Conservation (phyloP, 352 stramenopile genomes). For the Hyaloperonospora arabidopsidis region DNA sequence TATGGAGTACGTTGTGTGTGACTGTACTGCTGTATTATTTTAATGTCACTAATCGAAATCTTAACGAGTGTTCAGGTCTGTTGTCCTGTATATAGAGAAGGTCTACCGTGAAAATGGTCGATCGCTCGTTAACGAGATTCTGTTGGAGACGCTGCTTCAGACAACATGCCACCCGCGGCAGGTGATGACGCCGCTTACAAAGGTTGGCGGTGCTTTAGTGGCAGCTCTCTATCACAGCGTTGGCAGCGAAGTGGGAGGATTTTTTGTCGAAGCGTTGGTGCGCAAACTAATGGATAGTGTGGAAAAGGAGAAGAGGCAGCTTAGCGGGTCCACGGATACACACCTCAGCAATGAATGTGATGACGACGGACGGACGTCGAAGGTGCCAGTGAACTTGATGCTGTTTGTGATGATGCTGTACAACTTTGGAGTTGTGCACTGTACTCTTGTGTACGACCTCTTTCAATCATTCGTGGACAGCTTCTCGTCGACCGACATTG, state of each 20-base stretch:
- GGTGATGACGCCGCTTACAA: slow-evolving; percentile 75
- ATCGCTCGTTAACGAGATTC: slow-evolving; percentile 63
- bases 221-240: slow-evolving; percentile 72
- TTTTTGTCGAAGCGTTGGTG: slow-evolving; percentile 75
- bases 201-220: slow-evolving; percentile 56
- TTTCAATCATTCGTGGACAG: slow-evolving; percentile 74
- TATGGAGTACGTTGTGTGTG: slow-evolving; percentile 58
- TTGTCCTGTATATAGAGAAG: slow-evolving; percentile 71
- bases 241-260: slow-evolving; percentile 68
- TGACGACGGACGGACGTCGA: slow-evolving; percentile 34
- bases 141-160: slow-evolving; percentile 65
- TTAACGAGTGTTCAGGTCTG: slow-evolving; percentile 31
- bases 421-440: slow-evolving; percentile 85
- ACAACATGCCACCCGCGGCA: slow-evolving; percentile 56
- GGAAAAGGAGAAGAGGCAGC: slow-evolving; percentile 26
- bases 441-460: slow-evolving; percentile 87
- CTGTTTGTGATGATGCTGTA: slow-evolving; percentile 87
- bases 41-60: slow-evolving; percentile 6
- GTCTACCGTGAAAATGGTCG: slow-evolving; percentile 66
- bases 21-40: background rate
- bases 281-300: slow-evolving; percentile 47
- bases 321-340: slow-evolving; percentile 11
- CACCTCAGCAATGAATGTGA: slow-evolving; percentile 22
- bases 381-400: slow-evolving; percentile 73
- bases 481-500: slow-evolving; percentile 72